Conservation (phyloP, 1,284 basidiomycete species). For the Hortiboletus rubellus region DNA sequence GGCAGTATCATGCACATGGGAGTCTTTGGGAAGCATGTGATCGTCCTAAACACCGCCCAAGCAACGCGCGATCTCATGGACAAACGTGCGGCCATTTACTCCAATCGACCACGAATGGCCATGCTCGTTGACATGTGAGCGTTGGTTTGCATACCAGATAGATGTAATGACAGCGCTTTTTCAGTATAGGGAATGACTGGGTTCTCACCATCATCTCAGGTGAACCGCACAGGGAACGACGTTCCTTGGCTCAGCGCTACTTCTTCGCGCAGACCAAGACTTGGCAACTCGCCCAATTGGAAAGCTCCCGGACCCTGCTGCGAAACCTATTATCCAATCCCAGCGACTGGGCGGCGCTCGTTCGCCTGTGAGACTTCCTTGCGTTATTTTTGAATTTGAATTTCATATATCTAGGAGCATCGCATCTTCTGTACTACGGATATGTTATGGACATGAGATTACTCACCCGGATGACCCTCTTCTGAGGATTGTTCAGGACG, state of each 20-base stretch:
- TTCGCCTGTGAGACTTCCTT: constrained; percentile 6
- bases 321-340: not conserved
- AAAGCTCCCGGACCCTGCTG: constrained; percentile 5
- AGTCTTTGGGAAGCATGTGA: not conserved
- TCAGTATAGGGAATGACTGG: constrained; percentile 13
- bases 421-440: constrained; percentile 11
- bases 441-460: constrained; percentile 12
- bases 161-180: not conserved
- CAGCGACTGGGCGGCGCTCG: constrained; percentile 3
- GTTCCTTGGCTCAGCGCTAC: constrained; percentile 13
- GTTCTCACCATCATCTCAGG: constrained; percentile 4
- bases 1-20: constrained; percentile 7
- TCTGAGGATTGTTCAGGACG: constrained; percentile 7
- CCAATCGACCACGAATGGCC: constrained; percentile 11
- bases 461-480: constrained; percentile 2
- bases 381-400: not conserved
- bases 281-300: constrained; percentile 12
- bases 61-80: constrained; percentile 14
- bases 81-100: constrained; percentile 17
- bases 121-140: constrained; percentile 16
- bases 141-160: not conserved
- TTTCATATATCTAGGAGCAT: constrained; percentile 4
- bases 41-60: constrained; percentile 13
- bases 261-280: constrained; percentile 12
- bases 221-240: constrained; percentile 10